A percentile compares a stretch with the other conserved stretches of the same genome.
Conservation (phyloP, 2,329 filamentous ascomycete species). For the Dendrostoma leiphaemia region DNA sequence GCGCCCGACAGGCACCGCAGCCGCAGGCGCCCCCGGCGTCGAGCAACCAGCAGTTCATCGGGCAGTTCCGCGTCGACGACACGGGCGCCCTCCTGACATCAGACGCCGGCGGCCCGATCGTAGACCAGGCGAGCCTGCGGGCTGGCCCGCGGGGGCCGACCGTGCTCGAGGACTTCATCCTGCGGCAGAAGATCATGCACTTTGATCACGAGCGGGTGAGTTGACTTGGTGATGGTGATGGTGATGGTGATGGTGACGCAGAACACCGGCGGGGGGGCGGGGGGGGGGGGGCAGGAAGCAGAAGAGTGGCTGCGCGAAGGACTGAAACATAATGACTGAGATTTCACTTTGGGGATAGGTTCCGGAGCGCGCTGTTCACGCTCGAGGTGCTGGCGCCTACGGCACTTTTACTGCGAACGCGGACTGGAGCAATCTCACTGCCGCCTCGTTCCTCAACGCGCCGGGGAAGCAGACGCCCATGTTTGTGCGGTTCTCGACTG, state of each 20-base stretch:
- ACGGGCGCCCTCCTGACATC: slow-evolving; percentile 57
- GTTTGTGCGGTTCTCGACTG: slow-evolving; percentile 26
- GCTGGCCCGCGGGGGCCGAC: slow-evolving; percentile 67
- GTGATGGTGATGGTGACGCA: too few relatives aligned
- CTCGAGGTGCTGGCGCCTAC: slow-evolving; percentile 46
- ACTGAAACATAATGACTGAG: slow-evolving; percentile 66
- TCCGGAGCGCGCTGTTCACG: slow-evolving; percentile 40
- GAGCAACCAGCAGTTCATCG: slow-evolving; percentile 22
- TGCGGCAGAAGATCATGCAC: slow-evolving; percentile 68
- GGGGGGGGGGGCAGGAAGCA: too few relatives aligned
- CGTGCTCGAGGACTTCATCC: slow-evolving; percentile 70
- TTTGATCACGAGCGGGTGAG: slow-evolving; percentile 70
- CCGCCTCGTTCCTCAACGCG: slow-evolving; percentile 49
- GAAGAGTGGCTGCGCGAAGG: too few relatives aligned
- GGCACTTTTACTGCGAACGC: slow-evolving; percentile 61
- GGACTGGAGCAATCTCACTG: slow-evolving; percentile 55
- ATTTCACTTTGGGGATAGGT: too few relatives aligned
- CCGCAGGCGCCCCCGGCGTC: slow-evolving; percentile 14
- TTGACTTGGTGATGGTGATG: slow-evolving; percentile 2
- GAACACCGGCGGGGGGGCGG: too few relatives aligned
- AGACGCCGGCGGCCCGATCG: slow-evolving; percentile 67
- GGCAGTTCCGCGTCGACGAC: slow-evolving; percentile 48
- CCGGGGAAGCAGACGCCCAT: slow-evolving; percentile 53
- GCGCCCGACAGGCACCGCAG: slow-evolving; percentile 24
- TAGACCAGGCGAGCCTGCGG: slow-evolving; percentile 64